These are phyloP conservation scores for Globisporangium abappressorium DNA, from an alignment of 352 stramenopile genomes.

Conservation along the genomic window DNA sequence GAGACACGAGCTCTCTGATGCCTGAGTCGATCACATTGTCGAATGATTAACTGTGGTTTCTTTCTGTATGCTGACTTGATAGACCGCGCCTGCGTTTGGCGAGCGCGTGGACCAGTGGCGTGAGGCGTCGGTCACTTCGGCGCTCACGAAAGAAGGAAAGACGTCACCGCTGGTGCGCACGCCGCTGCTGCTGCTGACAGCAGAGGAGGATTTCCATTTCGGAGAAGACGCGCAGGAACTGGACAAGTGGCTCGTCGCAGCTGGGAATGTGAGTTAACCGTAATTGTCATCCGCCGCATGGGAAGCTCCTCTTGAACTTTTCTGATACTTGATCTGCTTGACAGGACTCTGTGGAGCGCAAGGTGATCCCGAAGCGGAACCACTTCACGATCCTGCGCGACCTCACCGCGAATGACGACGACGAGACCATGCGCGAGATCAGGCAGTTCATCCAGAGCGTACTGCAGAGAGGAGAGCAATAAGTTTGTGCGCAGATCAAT, in stretches of 20 bases:
- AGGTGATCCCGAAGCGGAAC: slow-evolving; percentile 50
- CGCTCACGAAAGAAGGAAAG: slow-evolving; percentile 33
- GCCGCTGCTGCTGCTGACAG: slow-evolving; percentile 60
- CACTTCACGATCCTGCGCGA: slow-evolving; percentile 76
- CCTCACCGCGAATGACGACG: slow-evolving; percentile 32
- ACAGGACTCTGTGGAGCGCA: slow-evolving; percentile 37
- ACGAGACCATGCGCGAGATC: slow-evolving; percentile 48
- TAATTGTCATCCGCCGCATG: not conserved
- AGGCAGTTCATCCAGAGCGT: slow-evolving; percentile 36
- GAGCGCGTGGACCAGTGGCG: slow-evolving; percentile 62
- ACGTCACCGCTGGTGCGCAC: slow-evolving; percentile 46
- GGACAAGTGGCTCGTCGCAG: slow-evolving; percentile 47
- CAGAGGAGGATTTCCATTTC: slow-evolving; percentile 83
- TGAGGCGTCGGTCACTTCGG: slow-evolving; percentile 59
- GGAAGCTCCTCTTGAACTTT: not conserved
- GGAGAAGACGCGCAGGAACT: slow-evolving; percentile 65
- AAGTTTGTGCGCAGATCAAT: not conserved
- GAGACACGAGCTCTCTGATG: not conserved
- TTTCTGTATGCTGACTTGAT: not conserved
- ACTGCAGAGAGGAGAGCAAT: not conserved
- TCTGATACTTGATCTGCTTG: slow-evolving; percentile 4
- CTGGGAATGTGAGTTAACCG: slow-evolving; percentile 44
- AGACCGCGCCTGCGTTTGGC: slow-evolving; percentile 67
- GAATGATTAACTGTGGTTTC: not conserved
- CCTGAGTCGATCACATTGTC: too few species aligned